phyloP scores from a whole-genome alignment of 495 filamentous ascomycete species.

The Pyronema omphalodes region DNA sequence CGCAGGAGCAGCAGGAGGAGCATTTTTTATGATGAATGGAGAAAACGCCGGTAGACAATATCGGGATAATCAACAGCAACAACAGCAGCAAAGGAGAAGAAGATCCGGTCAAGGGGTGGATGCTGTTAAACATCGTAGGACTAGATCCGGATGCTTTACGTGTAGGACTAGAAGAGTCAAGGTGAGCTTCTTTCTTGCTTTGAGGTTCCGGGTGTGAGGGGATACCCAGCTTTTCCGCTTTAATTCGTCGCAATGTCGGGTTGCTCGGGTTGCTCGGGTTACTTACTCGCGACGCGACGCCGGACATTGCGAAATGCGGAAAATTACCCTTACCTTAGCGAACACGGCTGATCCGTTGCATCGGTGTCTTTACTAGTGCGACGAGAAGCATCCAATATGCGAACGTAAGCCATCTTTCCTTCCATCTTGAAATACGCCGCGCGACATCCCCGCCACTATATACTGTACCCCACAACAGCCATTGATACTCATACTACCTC shows the following conservation, averaged over 20 bases:
- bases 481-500: not conserved
- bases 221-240: too few species aligned
- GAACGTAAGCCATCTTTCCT: conserved; percentile 40
- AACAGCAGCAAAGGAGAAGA: conserved; percentile 31
- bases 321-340: not conserved
- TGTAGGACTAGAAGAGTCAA: conserved; percentile 82
- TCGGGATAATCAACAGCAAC: too few species aligned
- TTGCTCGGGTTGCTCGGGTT: too few species aligned
- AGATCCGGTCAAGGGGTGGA: conserved; percentile 45
- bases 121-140: conserved; percentile 82
- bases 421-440: not conserved
- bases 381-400: conserved; percentile 70
- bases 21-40: too few species aligned
- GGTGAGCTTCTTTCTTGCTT: conserved; percentile 29
- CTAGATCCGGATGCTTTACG: conserved; percentile 85
- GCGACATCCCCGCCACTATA: not conserved
- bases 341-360: conserved; percentile 1
- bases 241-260: too few species aligned
- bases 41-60: too few species aligned
- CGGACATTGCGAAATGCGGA: too few species aligned
- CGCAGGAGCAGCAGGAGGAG: too few species aligned
- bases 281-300: too few species aligned
- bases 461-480: not conserved
- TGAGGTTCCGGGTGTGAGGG: not conserved
- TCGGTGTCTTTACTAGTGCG: conserved; percentile 38